Base-by-base conservation (phyloP, 192 early-diverging fungal species). In the Coemansia sp. region DNA sequence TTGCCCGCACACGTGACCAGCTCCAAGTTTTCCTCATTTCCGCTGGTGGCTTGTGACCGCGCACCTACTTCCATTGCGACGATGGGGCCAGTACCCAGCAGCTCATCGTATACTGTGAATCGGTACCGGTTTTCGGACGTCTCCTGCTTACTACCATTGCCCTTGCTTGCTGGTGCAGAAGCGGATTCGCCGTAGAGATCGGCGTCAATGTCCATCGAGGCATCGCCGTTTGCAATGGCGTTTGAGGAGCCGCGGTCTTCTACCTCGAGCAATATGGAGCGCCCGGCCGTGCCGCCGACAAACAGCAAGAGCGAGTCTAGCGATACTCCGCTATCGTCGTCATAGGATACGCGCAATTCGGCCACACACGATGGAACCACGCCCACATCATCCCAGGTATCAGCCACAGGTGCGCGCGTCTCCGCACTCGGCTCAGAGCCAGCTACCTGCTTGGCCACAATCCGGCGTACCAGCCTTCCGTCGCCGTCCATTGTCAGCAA, bases 31-130 rank as follows among this genome's bases (percentile, higher is more conserved):
- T 77, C 80, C 1, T 36, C 32, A 32, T n/a, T 42, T 1, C 25
- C 39, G 15, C 10, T 1, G 3, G 21, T 10, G 9, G 67, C 53
- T 12, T 46, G 38, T 9, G 84, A 82, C 0, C 87, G 83, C 57
- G 85, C 86, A 17, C 94, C 94, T 29, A 94, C 80, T 9, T 87
- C 89, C 77, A 93, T 86, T 64, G 87, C 90, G 1, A 86, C 77
- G 45, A 95, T 88, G 6, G 94, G 89, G 3, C 94, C 94, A 0
- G 89, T 90, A 64, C 90, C 90, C 15, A 90, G 66, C 1, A 98
- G 72, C 10, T 87, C 86, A 75, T 97, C 95, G 62, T 87, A 88
- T 0, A 96, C 86, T n/a, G 83, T 78, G 64, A 92, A 89, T 6
- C 70, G 77, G 72, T 90, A 88, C 7, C 80, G 74, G 57, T 67